These are phyloP conservation scores for Solanum clarkiae DNA, from an alignment of 257 asterid species.

Conservation along the genomic window DNA sequence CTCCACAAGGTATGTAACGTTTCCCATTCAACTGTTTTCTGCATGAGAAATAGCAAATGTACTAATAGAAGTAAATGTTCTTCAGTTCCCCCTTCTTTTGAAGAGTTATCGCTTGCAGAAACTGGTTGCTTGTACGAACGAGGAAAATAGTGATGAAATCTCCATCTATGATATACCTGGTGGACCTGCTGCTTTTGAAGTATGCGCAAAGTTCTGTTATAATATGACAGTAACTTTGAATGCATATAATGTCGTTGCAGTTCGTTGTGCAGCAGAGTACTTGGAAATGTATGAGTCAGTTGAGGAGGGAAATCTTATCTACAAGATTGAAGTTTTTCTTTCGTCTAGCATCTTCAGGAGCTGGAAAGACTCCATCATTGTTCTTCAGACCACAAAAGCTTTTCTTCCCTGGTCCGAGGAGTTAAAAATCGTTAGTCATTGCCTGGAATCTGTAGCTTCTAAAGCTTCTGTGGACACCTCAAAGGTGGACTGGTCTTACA, in stretches of 20 bases:
- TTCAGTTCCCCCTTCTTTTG: constrained; percentile 74
- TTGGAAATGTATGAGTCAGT: constrained; percentile 68
- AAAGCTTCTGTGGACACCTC: constrained; percentile 51
- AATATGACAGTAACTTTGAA: constrained; percentile 76
- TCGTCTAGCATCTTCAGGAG: constrained; percentile 63
- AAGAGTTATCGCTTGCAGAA: constrained; percentile 60
- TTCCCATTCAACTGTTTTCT: not conserved
- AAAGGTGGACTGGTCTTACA: constrained; percentile 63
- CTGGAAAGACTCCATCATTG: constrained; percentile 90
- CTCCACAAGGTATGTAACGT: constrained; percentile 33
- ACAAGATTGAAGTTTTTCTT: constrained; percentile 74
- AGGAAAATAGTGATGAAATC: constrained; percentile 33
- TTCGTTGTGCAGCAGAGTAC: constrained; percentile 85
- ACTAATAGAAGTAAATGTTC: not conserved
- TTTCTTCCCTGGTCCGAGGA: constrained; percentile 63
- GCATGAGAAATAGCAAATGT: not conserved
- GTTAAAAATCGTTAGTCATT: constrained; percentile 43
- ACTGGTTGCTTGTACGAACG: constrained; percentile 27
- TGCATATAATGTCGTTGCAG: constrained; percentile 67
- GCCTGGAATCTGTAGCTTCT: constrained; percentile 55
- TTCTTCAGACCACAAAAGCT: constrained; percentile 62
- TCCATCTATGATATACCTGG: constrained; percentile 62
- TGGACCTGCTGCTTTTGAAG: constrained; percentile 72
- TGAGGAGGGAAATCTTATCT: constrained; percentile 76
- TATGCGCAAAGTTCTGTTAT: constrained; percentile 75